Base-by-base conservation (phyloP, 139 green algal genomes). In the Auxenochlorella protothecoides region DNA sequence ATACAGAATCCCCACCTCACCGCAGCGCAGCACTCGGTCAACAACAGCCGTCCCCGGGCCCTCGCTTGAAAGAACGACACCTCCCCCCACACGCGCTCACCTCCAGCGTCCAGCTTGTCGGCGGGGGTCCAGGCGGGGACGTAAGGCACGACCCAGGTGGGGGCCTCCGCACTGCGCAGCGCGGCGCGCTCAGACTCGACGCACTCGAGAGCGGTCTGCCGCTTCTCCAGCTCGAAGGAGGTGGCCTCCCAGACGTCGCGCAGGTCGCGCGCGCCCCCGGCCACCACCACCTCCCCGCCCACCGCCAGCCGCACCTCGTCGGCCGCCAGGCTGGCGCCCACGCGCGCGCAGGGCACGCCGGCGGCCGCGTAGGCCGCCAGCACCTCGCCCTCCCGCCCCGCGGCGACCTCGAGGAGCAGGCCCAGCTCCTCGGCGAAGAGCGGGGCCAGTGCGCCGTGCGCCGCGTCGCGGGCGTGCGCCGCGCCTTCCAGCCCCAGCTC, bases 391-490 rank as follows among this genome's bases (percentile, higher is more conserved):
- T 83, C 85, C 4, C 90, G 64, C 7, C 72, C 74, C 0, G 76
- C 66, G 4, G 74, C 62, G 14, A 98, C 93, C 81, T 99, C 95
- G 55, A 99, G 72, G 64, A 98, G 77, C 67, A 98, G 82, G 11
- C 95, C 93, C 27, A 97, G 87, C 87, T 99, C 95, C 82, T 99
- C 95, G 0, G 93, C 87, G 81, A 96, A 98, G 4, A 98, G 86
- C 5, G 86, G 65, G 0, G 83, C 85, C 60, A 91, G 69, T 55
- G 79, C 72, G 63, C 77, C 79, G 16, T 79, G 69, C 0, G 71
- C 51, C 11, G 71, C 71, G n/a, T 82, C 78, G 2, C 63, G 16
- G 15, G 68, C 55, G 66, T 80, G 55, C 5, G 71, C 16, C 10
- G 81, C 70, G 73, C 93, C 85, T 6, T 87, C 88, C 8, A 74